Evolutionary conservation across 2,329 filamentous ascomycete species (phyloP), one percentile per base, ranked within the genome.

Genomic region (Paramyrothecium sp.): DNA sequence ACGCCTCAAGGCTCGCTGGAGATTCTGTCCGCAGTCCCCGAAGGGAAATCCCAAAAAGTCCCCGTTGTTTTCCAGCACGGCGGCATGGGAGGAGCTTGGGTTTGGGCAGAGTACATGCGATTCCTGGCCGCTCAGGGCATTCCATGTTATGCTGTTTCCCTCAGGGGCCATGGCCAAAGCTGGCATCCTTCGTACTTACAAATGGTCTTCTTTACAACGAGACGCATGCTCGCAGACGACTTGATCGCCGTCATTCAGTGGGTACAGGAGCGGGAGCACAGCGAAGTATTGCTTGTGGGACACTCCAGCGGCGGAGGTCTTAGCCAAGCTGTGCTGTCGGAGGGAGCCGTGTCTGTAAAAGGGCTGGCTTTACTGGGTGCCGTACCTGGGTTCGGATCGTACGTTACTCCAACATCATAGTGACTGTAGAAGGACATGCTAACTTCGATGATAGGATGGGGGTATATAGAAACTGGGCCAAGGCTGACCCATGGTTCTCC

Each of bases 21-120:
- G 63, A 64, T 84, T 3, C 74, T 85, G 26, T 73, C 71, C 56
- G 76, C 75, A n/a, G 61, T 67, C 16, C 73, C 76, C 1, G 54
- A 61, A 2, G 59, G 57, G 20, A 54, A 47, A 44, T 44, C 54
- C 3, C 56, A 58, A 22, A 63, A 54, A 46, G 46, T 73, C 11
- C 75, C 78, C 2, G 65, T 84, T 13, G 75, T 83, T 69, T 83
- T 84, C 67, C 71, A 77, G 34, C 81, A 85, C 60, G 82, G 81
- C 44, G 81, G 81, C 52, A 82, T 83, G 72, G 82, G 81, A 46
- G 73, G 73, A 55, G 83, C 82, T 8, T 77, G 75, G 65, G 74
- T 83, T 20, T 85, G 81, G 79, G 70, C 77, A 10, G 73, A 77
- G 48, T 85, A 81, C 62, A 78, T 85, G 73, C 70, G 69, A 22